Conservation (phyloP, 140 eudicot genomes). For the Anethum foeniculum region DNA sequence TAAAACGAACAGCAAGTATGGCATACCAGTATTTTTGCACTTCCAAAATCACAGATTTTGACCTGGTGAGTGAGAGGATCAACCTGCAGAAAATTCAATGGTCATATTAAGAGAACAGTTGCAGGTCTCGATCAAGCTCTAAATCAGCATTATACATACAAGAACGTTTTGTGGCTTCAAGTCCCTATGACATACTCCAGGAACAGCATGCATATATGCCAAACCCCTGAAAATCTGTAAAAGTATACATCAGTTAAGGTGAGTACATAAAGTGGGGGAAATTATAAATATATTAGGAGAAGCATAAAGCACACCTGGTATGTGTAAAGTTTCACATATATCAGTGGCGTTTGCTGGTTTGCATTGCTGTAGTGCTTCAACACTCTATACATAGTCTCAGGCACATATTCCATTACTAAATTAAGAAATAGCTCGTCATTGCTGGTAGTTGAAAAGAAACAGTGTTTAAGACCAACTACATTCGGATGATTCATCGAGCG, state of each 20-base stretch:
- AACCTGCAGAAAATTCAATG: constrained; percentile 39
- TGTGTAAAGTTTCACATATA: constrained; percentile 80
- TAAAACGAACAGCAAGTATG: constrained; percentile 6
- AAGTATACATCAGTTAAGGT: constrained; percentile 12
- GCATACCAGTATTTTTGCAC: constrained; percentile 89
- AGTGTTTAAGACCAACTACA: constrained; percentile 74
- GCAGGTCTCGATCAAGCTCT: neutral
- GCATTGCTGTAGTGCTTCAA: constrained; percentile 57
- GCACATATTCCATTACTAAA: constrained; percentile 91
- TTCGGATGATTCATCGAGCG: constrained; percentile 86
- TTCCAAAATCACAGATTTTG: constrained; percentile 93
- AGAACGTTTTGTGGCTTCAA: constrained; percentile 89
- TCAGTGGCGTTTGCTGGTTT: constrained; percentile 81
- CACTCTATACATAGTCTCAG: constrained; percentile 67
- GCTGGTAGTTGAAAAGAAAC: constrained; percentile 84
- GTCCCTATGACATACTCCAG: constrained; percentile 94
- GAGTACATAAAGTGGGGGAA: neutral
- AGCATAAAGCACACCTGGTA: constrained; percentile 59
- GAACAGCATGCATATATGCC: constrained; percentile 85
- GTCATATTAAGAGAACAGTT: neutral
- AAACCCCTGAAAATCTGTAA: constrained; percentile 85
- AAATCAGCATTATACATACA: constrained; percentile 32
- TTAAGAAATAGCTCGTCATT: constrained; percentile 73
- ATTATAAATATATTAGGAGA: neutral
- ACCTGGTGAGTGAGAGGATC: constrained; percentile 75